Conservation (phyloP, 176 grass and related monocot genomes). For the Bromus sterilis region DNA sequence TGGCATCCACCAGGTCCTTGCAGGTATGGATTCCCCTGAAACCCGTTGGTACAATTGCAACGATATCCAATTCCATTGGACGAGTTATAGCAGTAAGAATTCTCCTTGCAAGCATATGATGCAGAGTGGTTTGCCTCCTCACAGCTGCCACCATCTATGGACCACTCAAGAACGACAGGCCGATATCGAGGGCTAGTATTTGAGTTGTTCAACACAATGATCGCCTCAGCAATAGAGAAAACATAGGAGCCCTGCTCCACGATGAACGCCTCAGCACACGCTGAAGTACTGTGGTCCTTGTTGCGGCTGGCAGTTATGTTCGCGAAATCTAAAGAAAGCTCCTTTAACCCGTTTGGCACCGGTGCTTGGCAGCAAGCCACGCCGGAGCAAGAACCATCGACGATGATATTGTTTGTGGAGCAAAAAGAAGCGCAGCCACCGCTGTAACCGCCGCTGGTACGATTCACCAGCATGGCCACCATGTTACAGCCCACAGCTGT, state of each 20-base stretch:
- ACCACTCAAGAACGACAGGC: conserved; percentile 52
- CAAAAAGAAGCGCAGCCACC: conserved; percentile 2
- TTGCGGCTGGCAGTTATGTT: conserved; percentile 20
- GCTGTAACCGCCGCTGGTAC: background rate
- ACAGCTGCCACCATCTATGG: conserved; percentile 35
- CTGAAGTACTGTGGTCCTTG: background rate
- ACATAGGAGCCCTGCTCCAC: conserved; percentile 26
- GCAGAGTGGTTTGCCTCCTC: background rate
- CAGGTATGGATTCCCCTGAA: conserved; percentile 49
- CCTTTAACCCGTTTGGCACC: conserved; percentile 22
- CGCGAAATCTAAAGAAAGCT: background rate
- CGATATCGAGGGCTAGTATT: background rate
- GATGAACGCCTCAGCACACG: conserved; percentile 35
- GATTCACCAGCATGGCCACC: background rate
- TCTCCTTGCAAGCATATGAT: conserved; percentile 11
- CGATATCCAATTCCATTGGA: conserved; percentile 40
- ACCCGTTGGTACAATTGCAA: conserved; percentile 40
- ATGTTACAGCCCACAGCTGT: background rate
- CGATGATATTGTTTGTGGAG: background rate
- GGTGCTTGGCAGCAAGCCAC: conserved; percentile 12
- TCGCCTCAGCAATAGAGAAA: conserved; percentile 12
- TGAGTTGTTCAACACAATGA: background rate
- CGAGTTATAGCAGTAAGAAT: conserved; percentile 30
- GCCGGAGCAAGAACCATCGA: background rate
- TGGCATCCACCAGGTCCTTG: conserved; percentile 22